These are phyloP conservation scores for Coniella lustricola DNA, from an alignment of 2,329 filamentous ascomycete species.

Conservation along the genomic window DNA sequence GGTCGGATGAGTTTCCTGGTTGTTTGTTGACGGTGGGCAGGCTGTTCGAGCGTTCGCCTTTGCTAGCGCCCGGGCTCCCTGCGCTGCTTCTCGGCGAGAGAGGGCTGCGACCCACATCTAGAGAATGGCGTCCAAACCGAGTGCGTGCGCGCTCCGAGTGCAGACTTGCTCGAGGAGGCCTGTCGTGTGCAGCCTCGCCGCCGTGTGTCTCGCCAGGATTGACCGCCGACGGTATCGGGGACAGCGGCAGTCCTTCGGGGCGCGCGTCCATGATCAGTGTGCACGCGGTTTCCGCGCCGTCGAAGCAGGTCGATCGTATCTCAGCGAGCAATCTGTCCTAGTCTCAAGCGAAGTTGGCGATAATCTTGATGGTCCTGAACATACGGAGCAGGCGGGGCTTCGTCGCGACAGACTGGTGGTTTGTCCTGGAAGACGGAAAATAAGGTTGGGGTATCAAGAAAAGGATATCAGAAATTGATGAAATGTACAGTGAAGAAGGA, in stretches of 20 bases:
- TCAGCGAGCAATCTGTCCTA: too few relatives aligned
- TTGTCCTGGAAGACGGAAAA: too few relatives aligned
- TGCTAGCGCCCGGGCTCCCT: not conserved
- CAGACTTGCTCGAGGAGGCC: conserved; percentile 3
- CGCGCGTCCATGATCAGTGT: too few relatives aligned
- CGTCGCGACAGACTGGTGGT: too few relatives aligned
- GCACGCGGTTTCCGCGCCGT: too few relatives aligned
- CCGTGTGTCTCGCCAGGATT: not conserved
- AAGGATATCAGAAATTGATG: not conserved
- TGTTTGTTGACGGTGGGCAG: conserved; percentile 6
- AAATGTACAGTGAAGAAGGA: not conserved
- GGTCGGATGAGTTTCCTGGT: not conserved
- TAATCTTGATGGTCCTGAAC: too few relatives aligned
- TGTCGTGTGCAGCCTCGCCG: not conserved
- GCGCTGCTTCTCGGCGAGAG: not conserved
- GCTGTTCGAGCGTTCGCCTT: conserved; percentile 5
- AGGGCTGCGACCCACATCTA: conserved; percentile 2
- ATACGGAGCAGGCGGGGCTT: too few relatives aligned
- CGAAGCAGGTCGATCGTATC: too few relatives aligned
- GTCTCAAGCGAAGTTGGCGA: too few relatives aligned
- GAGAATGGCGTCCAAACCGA: conserved; percentile 6
- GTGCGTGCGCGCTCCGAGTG: conserved; percentile 2
- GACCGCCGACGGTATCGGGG: not conserved
- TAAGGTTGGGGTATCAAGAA: too few relatives aligned
- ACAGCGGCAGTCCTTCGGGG: not conserved